Evolutionary conservation across 352 stramenopile species (phyloP).

Genomic region (Pythium aristosporum): DNA sequence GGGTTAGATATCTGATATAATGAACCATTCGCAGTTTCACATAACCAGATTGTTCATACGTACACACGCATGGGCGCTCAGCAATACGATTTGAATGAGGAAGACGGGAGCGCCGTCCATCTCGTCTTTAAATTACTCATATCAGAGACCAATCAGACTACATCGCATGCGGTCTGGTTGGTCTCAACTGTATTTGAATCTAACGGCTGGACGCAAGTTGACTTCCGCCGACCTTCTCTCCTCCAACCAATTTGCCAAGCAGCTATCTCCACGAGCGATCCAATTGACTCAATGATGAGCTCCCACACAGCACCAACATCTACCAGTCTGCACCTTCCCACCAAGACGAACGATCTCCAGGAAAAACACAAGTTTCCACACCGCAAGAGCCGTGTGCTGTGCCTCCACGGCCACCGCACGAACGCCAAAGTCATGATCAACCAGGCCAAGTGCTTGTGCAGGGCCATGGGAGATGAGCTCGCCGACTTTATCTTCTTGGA

Average conservation of each 20-base stretch:
- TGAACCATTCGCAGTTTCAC: too few relatives aligned
- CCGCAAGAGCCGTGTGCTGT: slow-evolving; percentile 28
- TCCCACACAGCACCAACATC: slow-evolving; percentile 2
- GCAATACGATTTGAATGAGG: too few relatives aligned
- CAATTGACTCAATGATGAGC: slow-evolving; percentile 5
- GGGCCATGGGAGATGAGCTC: slow-evolving; percentile 23
- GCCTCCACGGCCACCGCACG: slow-evolving; percentile 33
- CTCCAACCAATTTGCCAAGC: not conserved
- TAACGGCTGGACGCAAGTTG: not conserved
- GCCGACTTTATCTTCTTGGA: slow-evolving; percentile 36
- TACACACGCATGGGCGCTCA: too few relatives aligned
- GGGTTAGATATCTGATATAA: too few relatives aligned
- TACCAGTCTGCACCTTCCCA: slow-evolving; percentile 2
- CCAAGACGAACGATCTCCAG: not conserved
- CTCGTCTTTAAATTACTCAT: too few relatives aligned
- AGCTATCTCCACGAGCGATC: not conserved
- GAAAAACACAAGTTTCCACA: slow-evolving; percentile 6
- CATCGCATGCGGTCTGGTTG: too few relatives aligned
- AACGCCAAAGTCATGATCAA: slow-evolving; percentile 33
- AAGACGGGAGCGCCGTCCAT: too few relatives aligned
- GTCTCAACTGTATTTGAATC: too few relatives aligned
- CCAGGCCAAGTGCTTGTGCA: slow-evolving; percentile 29
- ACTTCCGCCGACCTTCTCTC: not conserved
- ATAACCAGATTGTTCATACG: too few relatives aligned
- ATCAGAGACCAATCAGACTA: too few relatives aligned